phyloP scores from a whole-genome alignment of 1,284 basidiomycete genomes.

The Ustilago tritici region DNA sequence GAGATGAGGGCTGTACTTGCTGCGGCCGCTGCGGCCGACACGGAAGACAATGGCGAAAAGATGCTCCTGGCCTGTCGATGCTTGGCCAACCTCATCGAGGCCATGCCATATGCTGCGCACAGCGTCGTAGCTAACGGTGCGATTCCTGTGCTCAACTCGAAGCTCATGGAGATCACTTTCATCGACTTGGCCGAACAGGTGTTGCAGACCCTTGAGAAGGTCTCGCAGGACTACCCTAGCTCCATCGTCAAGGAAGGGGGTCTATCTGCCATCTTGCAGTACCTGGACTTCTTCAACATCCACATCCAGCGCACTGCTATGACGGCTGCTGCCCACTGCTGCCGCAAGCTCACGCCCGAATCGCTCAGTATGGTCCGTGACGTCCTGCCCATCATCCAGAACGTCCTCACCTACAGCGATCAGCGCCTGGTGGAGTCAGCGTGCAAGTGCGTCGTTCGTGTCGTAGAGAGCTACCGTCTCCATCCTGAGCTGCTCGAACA shows the following conservation, averaged over 20 bases:
- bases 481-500: constrained; percentile 62
- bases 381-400: constrained; percentile 64
- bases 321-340: constrained; percentile 67
- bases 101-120: constrained; percentile 67
- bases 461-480: constrained; percentile 59
- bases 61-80: constrained; percentile 68
- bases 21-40: constrained; percentile 48
- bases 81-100: constrained; percentile 69
- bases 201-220: constrained; percentile 68
- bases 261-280: constrained; percentile 66
- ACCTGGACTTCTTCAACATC: constrained; percentile 69
- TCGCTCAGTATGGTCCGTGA: constrained; percentile 53
- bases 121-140: constrained; percentile 61
- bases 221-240: constrained; percentile 61
- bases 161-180: constrained; percentile 68
- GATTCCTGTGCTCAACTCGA: constrained; percentile 64
- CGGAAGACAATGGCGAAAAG: constrained; percentile 62
- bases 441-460: constrained; percentile 63
- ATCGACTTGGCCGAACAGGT: constrained; percentile 69
- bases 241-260: constrained; percentile 68
- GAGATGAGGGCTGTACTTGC: constrained; percentile 55
- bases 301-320: constrained; percentile 69
- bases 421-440: constrained; percentile 67
- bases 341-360: constrained; percentile 59
- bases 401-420: constrained; percentile 65